Conservation (phyloP, 768 basidiomycete genomes). For the Fibroporia radiculosa region DNA sequence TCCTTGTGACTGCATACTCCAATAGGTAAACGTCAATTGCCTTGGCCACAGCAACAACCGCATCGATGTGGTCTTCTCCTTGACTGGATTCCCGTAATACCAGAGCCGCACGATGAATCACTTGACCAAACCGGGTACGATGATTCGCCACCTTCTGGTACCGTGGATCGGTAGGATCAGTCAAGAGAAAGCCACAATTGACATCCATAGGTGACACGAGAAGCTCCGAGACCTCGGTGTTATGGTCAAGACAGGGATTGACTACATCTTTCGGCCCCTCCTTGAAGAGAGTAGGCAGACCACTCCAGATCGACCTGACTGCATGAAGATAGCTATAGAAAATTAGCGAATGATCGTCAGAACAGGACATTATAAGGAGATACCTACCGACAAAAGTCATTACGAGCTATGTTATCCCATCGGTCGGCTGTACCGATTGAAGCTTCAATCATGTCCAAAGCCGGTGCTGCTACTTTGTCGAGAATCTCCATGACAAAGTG, state of each 20-base stretch:
- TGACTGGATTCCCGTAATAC: constrained; percentile 52
- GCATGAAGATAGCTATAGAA: constrained; percentile 54
- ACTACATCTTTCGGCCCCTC: constrained; percentile 49
- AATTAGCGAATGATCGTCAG: background rate
- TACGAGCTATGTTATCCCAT: constrained; percentile 63
- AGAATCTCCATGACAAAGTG: constrained; percentile 75
- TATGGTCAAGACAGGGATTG: constrained; percentile 49
- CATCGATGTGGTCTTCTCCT: constrained; percentile 82
- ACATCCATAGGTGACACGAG: constrained; percentile 60
- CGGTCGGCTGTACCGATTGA: constrained; percentile 46
- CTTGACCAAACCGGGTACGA: constrained; percentile 56
- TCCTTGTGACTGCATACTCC: constrained; percentile 56
- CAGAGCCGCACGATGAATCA: constrained; percentile 60
- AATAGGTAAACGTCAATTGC: constrained; percentile 72
- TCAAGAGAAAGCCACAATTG: constrained; percentile 66
- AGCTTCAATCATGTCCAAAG: constrained; percentile 56
- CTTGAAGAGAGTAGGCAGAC: constrained; percentile 63
- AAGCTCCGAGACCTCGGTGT: constrained; percentile 63
- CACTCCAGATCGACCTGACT: constrained; percentile 69
- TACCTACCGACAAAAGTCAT: constrained; percentile 80
- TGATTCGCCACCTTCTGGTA: constrained; percentile 56
- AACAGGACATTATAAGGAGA: constrained; percentile 4
- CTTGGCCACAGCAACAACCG: constrained; percentile 63
- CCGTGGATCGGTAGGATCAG: constrained; percentile 64
- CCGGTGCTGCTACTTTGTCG: constrained; percentile 56